Percentiles rank a stretch among this genome's conserved stretches.
Evolutionary conservation across 768 basidiomycete species (phyloP).

Genomic region (Hypsizygus marmoreus): DNA sequence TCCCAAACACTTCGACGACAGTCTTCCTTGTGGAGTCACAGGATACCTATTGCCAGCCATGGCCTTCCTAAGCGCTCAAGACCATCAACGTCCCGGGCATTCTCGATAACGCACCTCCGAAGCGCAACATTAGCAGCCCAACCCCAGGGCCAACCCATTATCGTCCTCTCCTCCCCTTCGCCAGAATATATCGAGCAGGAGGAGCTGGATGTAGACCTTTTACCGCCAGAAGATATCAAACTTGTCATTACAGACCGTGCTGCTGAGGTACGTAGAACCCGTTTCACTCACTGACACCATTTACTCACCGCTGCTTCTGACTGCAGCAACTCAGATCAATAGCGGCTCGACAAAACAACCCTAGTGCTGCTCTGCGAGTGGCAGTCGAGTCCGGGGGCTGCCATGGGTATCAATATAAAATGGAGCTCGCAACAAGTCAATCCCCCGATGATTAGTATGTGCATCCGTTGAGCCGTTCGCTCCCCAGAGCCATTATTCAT

Average conservation of each 20-base stretch:
- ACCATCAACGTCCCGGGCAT: constrained; percentile 14
- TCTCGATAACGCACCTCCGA: constrained; percentile 21
- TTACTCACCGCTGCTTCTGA: constrained; percentile 2
- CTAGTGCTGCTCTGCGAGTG: constrained; percentile 72
- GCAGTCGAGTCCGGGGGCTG: constrained; percentile 94
- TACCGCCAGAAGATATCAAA: constrained; percentile 53
- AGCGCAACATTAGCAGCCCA: constrained; percentile 41
- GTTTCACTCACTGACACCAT: neutral
- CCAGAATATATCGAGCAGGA: constrained; percentile 55
- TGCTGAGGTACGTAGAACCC: constrained; percentile 56
- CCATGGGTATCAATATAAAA: constrained; percentile 96
- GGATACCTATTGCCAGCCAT: neutral
- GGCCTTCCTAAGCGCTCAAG: neutral
- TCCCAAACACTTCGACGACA: constrained; percentile 11
- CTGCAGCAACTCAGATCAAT: constrained; percentile 79
- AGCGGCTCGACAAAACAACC: constrained; percentile 61
- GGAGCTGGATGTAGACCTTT: constrained; percentile 63
- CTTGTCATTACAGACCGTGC: constrained; percentile 72
- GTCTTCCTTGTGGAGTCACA: constrained; percentile 4
- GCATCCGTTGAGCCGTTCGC: neutral
- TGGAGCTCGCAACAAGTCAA: constrained; percentile 69
- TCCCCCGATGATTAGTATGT: constrained; percentile 85
- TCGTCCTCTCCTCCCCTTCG: constrained; percentile 53
- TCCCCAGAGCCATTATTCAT: constrained; percentile 8
- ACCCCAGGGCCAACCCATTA: constrained; percentile 47